Evolutionary conservation across 2,329 filamentous ascomycete species (phyloP), one percentile per base, ranked within the genome.

Genomic region (Pseudogymnoascus sp.): DNA sequence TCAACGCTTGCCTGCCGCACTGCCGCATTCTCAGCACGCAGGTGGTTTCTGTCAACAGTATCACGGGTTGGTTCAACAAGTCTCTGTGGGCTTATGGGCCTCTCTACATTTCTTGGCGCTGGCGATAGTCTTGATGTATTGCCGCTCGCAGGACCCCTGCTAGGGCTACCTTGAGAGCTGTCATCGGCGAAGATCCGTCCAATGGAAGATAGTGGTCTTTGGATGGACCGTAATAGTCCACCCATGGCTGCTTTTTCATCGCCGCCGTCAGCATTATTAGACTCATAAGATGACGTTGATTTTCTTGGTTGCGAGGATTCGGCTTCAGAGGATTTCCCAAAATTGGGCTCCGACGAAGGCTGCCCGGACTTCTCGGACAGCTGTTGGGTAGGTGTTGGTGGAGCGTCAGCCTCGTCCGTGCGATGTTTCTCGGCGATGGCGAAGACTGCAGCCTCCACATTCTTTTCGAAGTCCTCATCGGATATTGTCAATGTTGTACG

Each of bases 371-470:
- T 81, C 66, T 81, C 79, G 3, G 74, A 72, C 31, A 76, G 63
- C 65, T 70, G 70, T 63, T 74, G 68, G 70, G 70, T 65, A 66
- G 74, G 70, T 62, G 76, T 69, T 59, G 74, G 28, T 65, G 71
- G 56, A 68, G 65, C 71, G 59, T 73, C 68, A n/a, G 78, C 76
- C 66, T 85, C 79, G 37, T 82, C 79, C 65, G 80, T 78, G 64
- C 86, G 84, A 71, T 97, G 92, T 71, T 90, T 91, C 76, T 97
- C 93, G 1, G 95, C 93, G 68, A 99, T 99, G 43, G 90, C 91
- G 5, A 91, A 96, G 2, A 99, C 96, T 6, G 95, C 93, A 3
- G 89, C 89, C 77, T 99, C 95, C n/a, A 99, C 96, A 68, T 96
- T 93, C 72, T 84, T 85, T 74, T 99, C 95, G 71, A 99, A 99